Conservation (phyloP, 108 stramenopile genomes). For the Hondaea fermentalgiana region DNA sequence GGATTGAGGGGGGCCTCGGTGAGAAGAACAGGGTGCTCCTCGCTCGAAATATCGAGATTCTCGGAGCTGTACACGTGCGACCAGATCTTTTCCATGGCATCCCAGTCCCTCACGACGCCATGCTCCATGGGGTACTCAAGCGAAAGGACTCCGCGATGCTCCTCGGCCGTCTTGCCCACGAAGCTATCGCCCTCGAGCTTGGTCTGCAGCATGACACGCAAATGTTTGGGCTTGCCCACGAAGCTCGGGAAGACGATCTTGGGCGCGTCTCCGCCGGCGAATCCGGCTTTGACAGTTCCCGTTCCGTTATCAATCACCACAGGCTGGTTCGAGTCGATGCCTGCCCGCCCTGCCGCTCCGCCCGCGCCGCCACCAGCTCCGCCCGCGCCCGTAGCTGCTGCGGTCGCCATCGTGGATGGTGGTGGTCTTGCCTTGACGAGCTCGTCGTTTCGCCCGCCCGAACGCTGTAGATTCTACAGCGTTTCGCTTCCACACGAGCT, state of each 20-base stretch:
- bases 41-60: constrained; percentile 68
- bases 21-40: constrained; percentile 87
- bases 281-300: constrained; percentile 79
- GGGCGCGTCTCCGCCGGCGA: constrained; percentile 89
- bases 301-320: constrained; percentile 92
- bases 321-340: constrained; percentile 64
- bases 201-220: constrained; percentile 25
- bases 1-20: constrained; percentile 91
- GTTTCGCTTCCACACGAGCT: not conserved
- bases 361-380: not conserved
- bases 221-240: constrained; percentile 84
- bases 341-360: not conserved
- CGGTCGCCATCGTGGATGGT: not conserved
- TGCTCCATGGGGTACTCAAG: constrained; percentile 83
- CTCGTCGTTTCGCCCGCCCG: too few species aligned
- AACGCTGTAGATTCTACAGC: not conserved
- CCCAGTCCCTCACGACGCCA: constrained; percentile 76
- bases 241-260: constrained; percentile 66
- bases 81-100: constrained; percentile 83
- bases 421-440: too few species aligned
- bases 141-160: constrained; percentile 82
- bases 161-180: constrained; percentile 78
- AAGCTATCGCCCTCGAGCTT: constrained; percentile 49
- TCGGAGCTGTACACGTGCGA: constrained; percentile 66
- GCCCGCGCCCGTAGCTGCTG: not conserved